A percentile compares a stretch with the other conserved stretches of the same genome.
Conservation (phyloP, 345 rosid genomes). For the Toxicodendron radicans region DNA sequence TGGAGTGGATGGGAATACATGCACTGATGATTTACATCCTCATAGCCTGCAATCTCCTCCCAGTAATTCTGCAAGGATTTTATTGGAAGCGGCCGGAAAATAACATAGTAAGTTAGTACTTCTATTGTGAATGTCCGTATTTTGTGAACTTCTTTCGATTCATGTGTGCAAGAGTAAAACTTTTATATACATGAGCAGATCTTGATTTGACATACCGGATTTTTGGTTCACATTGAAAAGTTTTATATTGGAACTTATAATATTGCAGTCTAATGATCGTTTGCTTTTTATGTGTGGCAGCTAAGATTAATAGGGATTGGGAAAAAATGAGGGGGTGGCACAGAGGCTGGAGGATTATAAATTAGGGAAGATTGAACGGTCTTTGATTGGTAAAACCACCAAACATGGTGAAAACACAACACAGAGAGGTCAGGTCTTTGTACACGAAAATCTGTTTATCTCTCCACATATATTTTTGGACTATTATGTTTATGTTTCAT, state of each 20-base stretch:
- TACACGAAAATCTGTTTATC: background rate
- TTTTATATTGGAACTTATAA: background rate
- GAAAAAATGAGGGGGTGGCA: slow-evolving; percentile 24
- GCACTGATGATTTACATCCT: slow-evolving; percentile 64
- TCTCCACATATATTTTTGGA: too few relatives aligned
- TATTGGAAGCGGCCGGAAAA: slow-evolving; percentile 71
- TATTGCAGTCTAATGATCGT: background rate
- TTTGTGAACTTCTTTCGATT: too few relatives aligned
- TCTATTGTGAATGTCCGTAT: too few relatives aligned
- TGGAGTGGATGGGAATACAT: slow-evolving; percentile 89
- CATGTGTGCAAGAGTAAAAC: too few relatives aligned
- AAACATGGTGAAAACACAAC: background rate
- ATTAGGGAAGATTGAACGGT: background rate
- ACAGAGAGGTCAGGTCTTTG: background rate
- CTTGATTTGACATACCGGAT: too few relatives aligned
- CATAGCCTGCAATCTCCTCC: slow-evolving; percentile 65
- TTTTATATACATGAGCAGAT: too few relatives aligned
- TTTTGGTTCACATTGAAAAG: too few relatives aligned
- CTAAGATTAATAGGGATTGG: slow-evolving; percentile 48
- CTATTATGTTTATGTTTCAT: too few relatives aligned
- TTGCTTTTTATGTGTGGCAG: slow-evolving; percentile 29
- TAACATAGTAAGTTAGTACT: slow-evolving; percentile 52
- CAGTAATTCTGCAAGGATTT: slow-evolving; percentile 70
- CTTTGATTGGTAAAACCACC: background rate
- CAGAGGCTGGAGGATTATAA: background rate